These are phyloP conservation scores for Priceomyces castillae DNA, from an alignment of 805 yeast species.

Conservation along the genomic window DNA sequence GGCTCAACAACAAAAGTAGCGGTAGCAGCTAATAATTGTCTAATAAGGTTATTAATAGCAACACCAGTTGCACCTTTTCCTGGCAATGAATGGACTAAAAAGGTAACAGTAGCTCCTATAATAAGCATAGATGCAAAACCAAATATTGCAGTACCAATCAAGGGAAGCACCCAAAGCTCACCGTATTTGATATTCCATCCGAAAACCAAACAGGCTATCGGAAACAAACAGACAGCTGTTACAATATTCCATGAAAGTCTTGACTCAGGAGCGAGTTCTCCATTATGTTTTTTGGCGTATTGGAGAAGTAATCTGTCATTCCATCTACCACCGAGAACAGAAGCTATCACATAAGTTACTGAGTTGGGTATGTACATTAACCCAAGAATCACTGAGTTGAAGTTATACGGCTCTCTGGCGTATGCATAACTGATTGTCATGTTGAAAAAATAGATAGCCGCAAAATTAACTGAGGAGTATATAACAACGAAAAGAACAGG, in stretches of 20 bases:
- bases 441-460: slow-evolving; percentile 68
- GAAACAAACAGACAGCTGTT: slow-evolving; percentile 59
- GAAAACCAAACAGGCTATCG: slow-evolving; percentile 64
- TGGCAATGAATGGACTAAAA: slow-evolving; percentile 79
- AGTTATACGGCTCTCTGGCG: slow-evolving; percentile 65
- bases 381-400: slow-evolving; percentile 64
- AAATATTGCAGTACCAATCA: slow-evolving; percentile 76
- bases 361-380: slow-evolving; percentile 82
- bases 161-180: slow-evolving; percentile 73
- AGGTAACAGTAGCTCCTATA: slow-evolving; percentile 77
- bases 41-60: slow-evolving; percentile 72
- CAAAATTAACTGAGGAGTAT: slow-evolving; percentile 71
- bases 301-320: slow-evolving; percentile 57
- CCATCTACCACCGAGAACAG: slow-evolving; percentile 80
- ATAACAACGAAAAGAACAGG: slow-evolving; percentile 67
- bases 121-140: slow-evolving; percentile 84
- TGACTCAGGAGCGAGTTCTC: slow-evolving; percentile 70
- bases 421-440: slow-evolving; percentile 66
- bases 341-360: slow-evolving; percentile 69
- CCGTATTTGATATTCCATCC: slow-evolving; percentile 79
- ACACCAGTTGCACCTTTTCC: slow-evolving; percentile 89
- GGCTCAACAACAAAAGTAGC: slow-evolving; percentile 79
- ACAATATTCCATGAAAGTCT: slow-evolving; percentile 74
- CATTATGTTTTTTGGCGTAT: slow-evolving; percentile 56
- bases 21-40: slow-evolving; percentile 71